Evolutionary conservation across 805 yeast species (phyloP), one percentile per base, ranked within the genome.

Genomic region (Yarrowia divulgata): DNA sequence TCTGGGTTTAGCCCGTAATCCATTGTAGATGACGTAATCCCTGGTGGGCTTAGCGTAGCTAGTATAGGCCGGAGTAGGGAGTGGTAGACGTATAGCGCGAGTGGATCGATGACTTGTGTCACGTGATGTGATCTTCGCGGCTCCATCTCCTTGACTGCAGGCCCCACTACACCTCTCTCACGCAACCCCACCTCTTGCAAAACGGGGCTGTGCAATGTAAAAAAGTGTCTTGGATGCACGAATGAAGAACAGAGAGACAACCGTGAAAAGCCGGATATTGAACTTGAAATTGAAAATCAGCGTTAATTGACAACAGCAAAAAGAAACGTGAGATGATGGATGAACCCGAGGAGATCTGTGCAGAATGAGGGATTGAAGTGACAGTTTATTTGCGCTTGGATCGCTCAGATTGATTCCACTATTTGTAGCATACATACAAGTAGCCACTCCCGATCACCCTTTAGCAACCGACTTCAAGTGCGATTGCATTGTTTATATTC

Each of bases 191-290:
- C 57, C n/a, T 35, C 57, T 23, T 4, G 4, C 29, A 35, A 54
- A 54, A 54, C 58, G 58, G 58, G 58, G 58, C 58, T 54, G 58
- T 54, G 58, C 58, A 54, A 37, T 54, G 58, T 37, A 52, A 52
- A 19, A 39, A 39, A 39, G 55, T 49, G 55, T 49, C 55, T 49
- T 49, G 55, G 55, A 49, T 34, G 55, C 55, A 49, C 34, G 55
- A 16, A 9, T 23, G 4, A 18, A 4, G 16, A 8, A n/a, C 37
- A 13, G 16, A 4, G 6, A 10, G 6, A 13, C 2, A 13, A 39
- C 2, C 12, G 40, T 39, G 40, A 13, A 52, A 50, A 52, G 57
- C 42, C 42, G 57, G 57, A 52, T 18, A 52, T 34, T 35, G 57
- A 34, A 48, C 14, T 29, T 8, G 35, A 48, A 8, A 35, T 14